These are phyloP conservation scores for Xylariaceae sp. DNA, from an alignment of 2,329 filamentous ascomycete genomes.

Conservation along the genomic window DNA sequence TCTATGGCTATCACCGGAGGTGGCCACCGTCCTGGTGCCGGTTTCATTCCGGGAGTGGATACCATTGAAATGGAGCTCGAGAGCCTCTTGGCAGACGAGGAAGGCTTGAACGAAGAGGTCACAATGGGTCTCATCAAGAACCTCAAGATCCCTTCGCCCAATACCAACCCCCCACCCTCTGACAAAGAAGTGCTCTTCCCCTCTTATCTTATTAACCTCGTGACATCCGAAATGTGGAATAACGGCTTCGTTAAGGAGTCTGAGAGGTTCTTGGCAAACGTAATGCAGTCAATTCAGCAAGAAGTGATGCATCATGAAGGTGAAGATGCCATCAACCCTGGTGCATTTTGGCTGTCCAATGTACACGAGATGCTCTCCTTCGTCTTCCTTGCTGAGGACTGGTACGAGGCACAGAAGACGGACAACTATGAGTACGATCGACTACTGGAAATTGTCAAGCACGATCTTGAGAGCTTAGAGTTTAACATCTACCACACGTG, in stretches of 20 bases:
- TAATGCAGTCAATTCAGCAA: conserved; percentile 99
- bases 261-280: conserved; percentile 95
- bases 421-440: conserved; percentile 99
- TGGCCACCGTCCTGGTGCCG: conserved; percentile 67
- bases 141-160: conserved; percentile 89
- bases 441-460: conserved; percentile 96
- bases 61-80: conserved; percentile 95
- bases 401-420: conserved; percentile 99
- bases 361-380: conserved; percentile 99
- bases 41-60: conserved; percentile 77
- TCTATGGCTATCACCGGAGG: conserved; percentile 83
- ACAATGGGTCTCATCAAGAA: conserved; percentile 94
- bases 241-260: conserved; percentile 99
- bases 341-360: conserved; percentile 98
- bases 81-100: conserved; percentile 88
- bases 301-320: conserved; percentile 99
- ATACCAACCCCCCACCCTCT: conserved; percentile 80
- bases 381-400: conserved; percentile 97
- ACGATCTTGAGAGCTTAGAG: conserved; percentile 94
- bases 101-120: conserved; percentile 93
- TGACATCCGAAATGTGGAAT: conserved; percentile 99
- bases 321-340: conserved; percentile 94
- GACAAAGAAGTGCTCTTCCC: conserved; percentile 99
- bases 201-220: conserved; percentile 96
- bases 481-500: conserved; percentile 99